phyloP scores from a whole-genome alignment of 2,329 filamentous ascomycete genomes.

The Epicoccum nigrum region DNA sequence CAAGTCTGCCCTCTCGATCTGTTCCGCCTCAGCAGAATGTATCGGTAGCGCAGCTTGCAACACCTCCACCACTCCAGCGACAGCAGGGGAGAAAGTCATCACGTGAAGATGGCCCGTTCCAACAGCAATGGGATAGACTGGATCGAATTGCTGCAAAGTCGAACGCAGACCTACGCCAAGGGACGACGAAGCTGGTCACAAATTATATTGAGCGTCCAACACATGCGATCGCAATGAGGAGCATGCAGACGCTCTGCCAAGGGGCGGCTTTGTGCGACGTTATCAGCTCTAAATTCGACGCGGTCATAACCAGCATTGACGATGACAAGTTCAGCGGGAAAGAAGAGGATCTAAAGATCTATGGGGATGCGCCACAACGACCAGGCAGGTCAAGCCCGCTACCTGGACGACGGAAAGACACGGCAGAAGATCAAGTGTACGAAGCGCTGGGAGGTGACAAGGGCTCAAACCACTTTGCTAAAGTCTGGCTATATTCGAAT shows the following conservation, averaged over 20 bases:
- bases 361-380: slow-evolving; percentile 19
- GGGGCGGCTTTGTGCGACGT: slow-evolving; percentile 60
- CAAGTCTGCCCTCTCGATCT: slow-evolving; percentile 23
- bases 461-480: slow-evolving; percentile 62
- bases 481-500: slow-evolving; percentile 80
- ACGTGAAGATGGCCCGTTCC: slow-evolving; percentile 30
- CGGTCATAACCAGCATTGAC: slow-evolving; percentile 75
- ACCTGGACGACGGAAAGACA: slow-evolving; percentile 19
- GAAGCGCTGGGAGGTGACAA: slow-evolving; percentile 24
- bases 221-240: slow-evolving; percentile 38
- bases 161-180: slow-evolving; percentile 35
- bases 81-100: slow-evolving; percentile 5
- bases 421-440: slow-evolving; percentile 22
- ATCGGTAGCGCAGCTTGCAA: slow-evolving; percentile 30
- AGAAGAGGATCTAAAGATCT: slow-evolving; percentile 58
- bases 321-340: slow-evolving; percentile 61
- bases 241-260: slow-evolving; percentile 48
- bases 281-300: slow-evolving; percentile 67
- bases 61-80: slow-evolving; percentile 26
- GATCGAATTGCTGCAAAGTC: slow-evolving; percentile 41
- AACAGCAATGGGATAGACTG: slow-evolving; percentile 38
- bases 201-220: slow-evolving; percentile 41
- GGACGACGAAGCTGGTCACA: slow-evolving; percentile 35
- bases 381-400: slow-evolving; percentile 24
- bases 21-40: slow-evolving; percentile 25